Percentiles rank a stretch among this genome's conserved stretches.
These are phyloP conservation scores for Leccinum griseonigrum DNA, from an alignment of 1,284 basidiomycete species.

Conservation along the genomic window DNA sequence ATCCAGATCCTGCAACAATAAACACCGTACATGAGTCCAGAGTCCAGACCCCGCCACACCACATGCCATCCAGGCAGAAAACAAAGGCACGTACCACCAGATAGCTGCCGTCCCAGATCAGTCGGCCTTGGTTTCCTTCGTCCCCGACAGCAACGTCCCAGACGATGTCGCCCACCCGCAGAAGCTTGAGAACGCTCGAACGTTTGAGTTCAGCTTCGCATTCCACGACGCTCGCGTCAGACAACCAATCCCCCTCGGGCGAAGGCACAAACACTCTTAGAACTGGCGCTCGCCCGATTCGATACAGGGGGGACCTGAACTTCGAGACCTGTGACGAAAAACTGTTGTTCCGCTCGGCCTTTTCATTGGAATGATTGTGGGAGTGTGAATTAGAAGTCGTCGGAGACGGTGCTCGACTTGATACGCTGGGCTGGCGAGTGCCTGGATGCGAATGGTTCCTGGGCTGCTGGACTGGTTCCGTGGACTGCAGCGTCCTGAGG, in stretches of 20 bases:
- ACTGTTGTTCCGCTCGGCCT: slow-evolving; percentile 11
- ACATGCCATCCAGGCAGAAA: slow-evolving; percentile 3
- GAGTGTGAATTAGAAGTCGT: slow-evolving; percentile 44
- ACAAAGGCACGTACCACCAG: slow-evolving; percentile 51
- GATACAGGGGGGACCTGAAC: slow-evolving; percentile 69
- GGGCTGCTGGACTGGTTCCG: slow-evolving; percentile 4
- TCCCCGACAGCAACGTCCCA: slow-evolving; percentile 83
- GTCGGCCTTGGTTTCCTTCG: slow-evolving; percentile 73
- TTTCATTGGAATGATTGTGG: slow-evolving; percentile 38
- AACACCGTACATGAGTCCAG: slow-evolving; percentile 7
- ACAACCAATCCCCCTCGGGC: slow-evolving; percentile 78
- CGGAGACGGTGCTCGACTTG: slow-evolving; percentile 66
- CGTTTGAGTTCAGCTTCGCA: slow-evolving; percentile 75
- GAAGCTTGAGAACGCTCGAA: slow-evolving; percentile 49
- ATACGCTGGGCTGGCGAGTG: slow-evolving; percentile 29
- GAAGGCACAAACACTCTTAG: slow-evolving; percentile 78
- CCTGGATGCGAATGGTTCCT: slow-evolving; percentile 10
- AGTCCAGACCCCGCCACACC: slow-evolving; percentile 1
- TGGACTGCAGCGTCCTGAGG: slow-evolving; percentile 18
- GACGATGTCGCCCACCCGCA: slow-evolving; percentile 74
- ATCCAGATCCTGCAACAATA: slow-evolving; percentile 63
- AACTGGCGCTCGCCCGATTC: slow-evolving; percentile 64
- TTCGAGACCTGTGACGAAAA: slow-evolving; percentile 16
- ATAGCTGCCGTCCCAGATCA: slow-evolving; percentile 83
- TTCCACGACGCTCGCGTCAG: slow-evolving; percentile 70